Conservation (phyloP, 495 filamentous ascomycete genomes). For the Neurospora sp. region DNA sequence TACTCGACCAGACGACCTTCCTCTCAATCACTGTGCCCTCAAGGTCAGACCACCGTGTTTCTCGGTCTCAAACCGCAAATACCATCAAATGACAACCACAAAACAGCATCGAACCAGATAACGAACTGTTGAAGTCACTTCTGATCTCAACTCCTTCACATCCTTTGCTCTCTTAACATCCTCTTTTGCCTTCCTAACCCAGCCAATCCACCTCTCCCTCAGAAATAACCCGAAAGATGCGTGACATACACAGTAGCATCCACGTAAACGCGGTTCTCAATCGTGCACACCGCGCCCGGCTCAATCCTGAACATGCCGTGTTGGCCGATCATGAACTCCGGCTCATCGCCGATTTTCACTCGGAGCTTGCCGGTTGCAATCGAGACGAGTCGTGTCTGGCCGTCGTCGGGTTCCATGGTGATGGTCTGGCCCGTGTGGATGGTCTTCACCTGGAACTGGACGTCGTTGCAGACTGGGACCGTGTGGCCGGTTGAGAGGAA, state of each 20-base stretch:
- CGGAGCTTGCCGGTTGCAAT: conserved; percentile 27
- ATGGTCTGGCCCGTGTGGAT: conserved; percentile 18
- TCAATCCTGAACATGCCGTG: conserved; percentile 26
- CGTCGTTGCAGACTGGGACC: conserved; percentile 19
- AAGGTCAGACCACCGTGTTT: not conserved
- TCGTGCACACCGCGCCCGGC: conserved; percentile 12
- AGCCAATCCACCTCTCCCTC: no score
- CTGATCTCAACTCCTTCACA: no score
- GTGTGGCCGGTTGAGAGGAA: conserved; percentile 21
- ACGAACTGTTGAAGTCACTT: not conserved
- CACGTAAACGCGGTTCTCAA: conserved; percentile 24
- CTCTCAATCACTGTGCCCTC: no score
- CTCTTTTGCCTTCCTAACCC: no score
- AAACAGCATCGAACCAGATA: not conserved
- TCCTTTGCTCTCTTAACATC: not conserved
- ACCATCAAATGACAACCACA: not conserved
- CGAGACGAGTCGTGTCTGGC: conserved; percentile 21
- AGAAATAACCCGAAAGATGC: conserved; percentile 13
- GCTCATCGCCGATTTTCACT: conserved; percentile 17
- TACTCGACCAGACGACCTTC: no score
- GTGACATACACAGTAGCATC: conserved; percentile 28
- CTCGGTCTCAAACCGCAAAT: not conserved
- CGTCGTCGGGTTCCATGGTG: conserved; percentile 10
- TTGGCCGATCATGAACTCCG: conserved; percentile 26
- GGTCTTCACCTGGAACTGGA: conserved; percentile 25